Percentiles rank a stretch among this genome's conserved stretches.
Conservation (phyloP, 768 basidiomycete genomes). For the Epithele typhae region DNA sequence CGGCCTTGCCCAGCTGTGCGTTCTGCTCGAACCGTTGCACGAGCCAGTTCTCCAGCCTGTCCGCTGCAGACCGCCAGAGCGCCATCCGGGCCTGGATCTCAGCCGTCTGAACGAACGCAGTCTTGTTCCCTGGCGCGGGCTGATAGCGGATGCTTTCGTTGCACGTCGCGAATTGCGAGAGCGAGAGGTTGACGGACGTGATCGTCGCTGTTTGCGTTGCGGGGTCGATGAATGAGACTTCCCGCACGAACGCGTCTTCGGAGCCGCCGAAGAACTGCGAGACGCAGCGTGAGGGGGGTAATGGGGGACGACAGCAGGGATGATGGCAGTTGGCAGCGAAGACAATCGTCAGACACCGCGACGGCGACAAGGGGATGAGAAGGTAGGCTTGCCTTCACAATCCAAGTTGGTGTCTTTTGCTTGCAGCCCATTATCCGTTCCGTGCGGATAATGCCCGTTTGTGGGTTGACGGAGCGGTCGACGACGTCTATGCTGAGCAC, state of each 20-base stretch:
- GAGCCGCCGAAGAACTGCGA: conserved; percentile 83
- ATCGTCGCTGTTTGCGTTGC: conserved; percentile 74
- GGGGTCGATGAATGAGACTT: conserved; percentile 92
- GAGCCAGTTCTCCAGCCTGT: conserved; percentile 81
- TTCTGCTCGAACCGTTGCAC: conserved; percentile 90
- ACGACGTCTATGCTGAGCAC: conserved; percentile 85
- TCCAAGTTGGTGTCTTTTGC: conserved; percentile 89
- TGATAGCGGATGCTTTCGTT: conserved; percentile 86
- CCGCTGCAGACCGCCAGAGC: conserved; percentile 77
- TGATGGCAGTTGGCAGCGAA: too few relatives aligned
- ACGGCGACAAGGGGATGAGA: background rate
- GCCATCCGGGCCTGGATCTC: conserved; percentile 82
- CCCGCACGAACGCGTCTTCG: conserved; percentile 91
- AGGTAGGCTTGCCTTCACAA: conserved; percentile 68
- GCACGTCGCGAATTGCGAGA: conserved; percentile 93
- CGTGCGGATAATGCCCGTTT: conserved; percentile 85
- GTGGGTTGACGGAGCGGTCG: conserved; percentile 77
- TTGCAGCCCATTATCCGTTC: conserved; percentile 89
- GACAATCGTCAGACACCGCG: too few relatives aligned
- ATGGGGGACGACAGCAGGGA: too few relatives aligned
- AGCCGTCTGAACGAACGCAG: conserved; percentile 84
- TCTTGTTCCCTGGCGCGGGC: conserved; percentile 60
- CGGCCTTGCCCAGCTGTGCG: conserved; percentile 82
- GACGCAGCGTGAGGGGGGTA: background rate
- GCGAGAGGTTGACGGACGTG: conserved; percentile 88